A percentile compares a stretch with the other conserved stretches of the same genome.
Conservation (phyloP, 108 stramenopile genomes). For the Cyclotella choctawhatcheeana region DNA sequence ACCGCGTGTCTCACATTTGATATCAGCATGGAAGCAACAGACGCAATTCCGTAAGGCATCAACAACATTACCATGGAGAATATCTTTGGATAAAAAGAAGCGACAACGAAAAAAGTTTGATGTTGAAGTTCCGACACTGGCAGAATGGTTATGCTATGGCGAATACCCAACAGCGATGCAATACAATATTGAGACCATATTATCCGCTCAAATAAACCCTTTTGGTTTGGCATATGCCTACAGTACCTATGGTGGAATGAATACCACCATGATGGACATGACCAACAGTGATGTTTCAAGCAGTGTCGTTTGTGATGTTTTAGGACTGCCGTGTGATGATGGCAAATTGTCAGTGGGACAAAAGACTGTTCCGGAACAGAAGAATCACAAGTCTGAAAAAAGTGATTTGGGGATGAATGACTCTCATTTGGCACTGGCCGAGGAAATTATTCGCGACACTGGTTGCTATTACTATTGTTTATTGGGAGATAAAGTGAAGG, state of each 20-base stretch:
- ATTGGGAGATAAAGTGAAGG: not conserved
- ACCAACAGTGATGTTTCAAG: not conserved
- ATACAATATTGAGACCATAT: not conserved
- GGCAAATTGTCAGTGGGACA: not conserved
- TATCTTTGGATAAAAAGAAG: not conserved
- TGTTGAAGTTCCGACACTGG: not conserved
- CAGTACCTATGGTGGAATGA: not conserved
- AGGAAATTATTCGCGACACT: not conserved
- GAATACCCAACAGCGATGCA: not conserved
- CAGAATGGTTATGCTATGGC: slow-evolving; percentile 1
- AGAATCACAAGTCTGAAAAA: not conserved
- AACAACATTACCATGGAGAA: not conserved
- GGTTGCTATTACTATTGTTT: slow-evolving; percentile 9
- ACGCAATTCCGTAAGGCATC: not conserved
- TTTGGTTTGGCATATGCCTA: slow-evolving; percentile 4
- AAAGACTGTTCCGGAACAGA: not conserved
- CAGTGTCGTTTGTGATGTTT: not conserved
- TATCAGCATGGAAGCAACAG: slow-evolving; percentile 5
- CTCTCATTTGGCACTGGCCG: not conserved
- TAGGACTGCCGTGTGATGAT: not conserved
- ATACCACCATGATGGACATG: not conserved
- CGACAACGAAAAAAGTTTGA: not conserved
- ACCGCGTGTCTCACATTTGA: not conserved
- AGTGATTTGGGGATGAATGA: not conserved
- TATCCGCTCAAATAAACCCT: not conserved